These are phyloP conservation scores for Jamesozyma lodderae DNA, from an alignment of 805 yeast genomes.

Conservation along the genomic window DNA sequence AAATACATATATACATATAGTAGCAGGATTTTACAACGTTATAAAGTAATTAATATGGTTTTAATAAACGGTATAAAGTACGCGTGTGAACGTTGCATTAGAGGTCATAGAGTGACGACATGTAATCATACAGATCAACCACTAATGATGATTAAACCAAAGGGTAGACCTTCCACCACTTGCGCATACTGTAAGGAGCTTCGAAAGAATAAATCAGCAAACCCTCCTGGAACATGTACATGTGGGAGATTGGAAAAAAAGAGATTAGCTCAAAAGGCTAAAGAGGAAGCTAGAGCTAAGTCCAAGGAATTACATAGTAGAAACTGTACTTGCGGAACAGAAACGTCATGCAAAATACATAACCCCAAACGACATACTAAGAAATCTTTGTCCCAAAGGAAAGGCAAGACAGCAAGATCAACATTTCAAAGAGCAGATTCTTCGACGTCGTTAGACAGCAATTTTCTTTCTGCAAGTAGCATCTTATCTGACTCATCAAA, in stretches of 20 bases:
- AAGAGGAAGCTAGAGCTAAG: constrained; percentile 27
- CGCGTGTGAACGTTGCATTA: constrained; percentile 91
- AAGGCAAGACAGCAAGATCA: constrained; percentile 1
- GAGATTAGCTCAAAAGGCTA: constrained; percentile 28
- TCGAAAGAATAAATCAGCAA: constrained; percentile 57
- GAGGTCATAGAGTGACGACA: constrained; percentile 93
- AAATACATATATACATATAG: background rate
- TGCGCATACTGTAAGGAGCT: constrained; percentile 79
- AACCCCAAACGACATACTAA: constrained; percentile 13
- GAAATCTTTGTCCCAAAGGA: constrained; percentile 6
- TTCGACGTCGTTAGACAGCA: constrained; percentile 12
- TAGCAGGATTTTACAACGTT: background rate
- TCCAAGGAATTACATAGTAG: constrained; percentile 22
- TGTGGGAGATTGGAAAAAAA: constrained; percentile 51
- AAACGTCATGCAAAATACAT: constrained; percentile 17
- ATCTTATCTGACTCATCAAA: constrained; percentile 12
- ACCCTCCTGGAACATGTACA: constrained; percentile 44
- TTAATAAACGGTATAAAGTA: constrained; percentile 85
- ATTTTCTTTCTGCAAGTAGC: constrained; percentile 7
- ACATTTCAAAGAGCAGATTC: constrained; percentile 9
- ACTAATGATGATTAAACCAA: constrained; percentile 85
- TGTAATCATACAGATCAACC: constrained; percentile 91
- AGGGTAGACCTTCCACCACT: constrained; percentile 92
- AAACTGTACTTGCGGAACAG: constrained; percentile 29
- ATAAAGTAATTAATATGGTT: constrained; percentile 77